Evolutionary conservation across 176 grass and related monocot genomes (phyloP).

Genomic region (Zea mays): Zm-B73-REFERENCE-NAM-5.0 NC_050097.1:50393001-50393500

Average conservation of each 20-base stretch:
- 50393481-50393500: slow-evolving; percentile 72
- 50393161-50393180: slow-evolving; percentile 36
- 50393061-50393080: neutral
- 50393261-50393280: neutral
- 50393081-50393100: slow-evolving; percentile 51
- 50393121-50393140: slow-evolving; percentile 41
- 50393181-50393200: slow-evolving; percentile 15
- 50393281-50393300: neutral
- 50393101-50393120: slow-evolving; percentile 44
- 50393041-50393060: neutral
- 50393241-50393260: neutral
- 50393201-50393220: neutral
- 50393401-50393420: slow-evolving; percentile 53
- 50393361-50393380: neutral
- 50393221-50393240: slow-evolving; percentile 16
- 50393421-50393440: slow-evolving; percentile 47
- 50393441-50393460: slow-evolving; percentile 57
- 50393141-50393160: slow-evolving; percentile 54
- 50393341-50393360: slow-evolving; percentile 9
- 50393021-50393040: slow-evolving; percentile 16
- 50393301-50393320: neutral
- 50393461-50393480: slow-evolving; percentile 63
- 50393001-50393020: neutral
- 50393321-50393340: neutral
- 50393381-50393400: slow-evolving; percentile 46